Conservation (phyloP, 345 rosid species). For the Linum lewisii region DNA sequence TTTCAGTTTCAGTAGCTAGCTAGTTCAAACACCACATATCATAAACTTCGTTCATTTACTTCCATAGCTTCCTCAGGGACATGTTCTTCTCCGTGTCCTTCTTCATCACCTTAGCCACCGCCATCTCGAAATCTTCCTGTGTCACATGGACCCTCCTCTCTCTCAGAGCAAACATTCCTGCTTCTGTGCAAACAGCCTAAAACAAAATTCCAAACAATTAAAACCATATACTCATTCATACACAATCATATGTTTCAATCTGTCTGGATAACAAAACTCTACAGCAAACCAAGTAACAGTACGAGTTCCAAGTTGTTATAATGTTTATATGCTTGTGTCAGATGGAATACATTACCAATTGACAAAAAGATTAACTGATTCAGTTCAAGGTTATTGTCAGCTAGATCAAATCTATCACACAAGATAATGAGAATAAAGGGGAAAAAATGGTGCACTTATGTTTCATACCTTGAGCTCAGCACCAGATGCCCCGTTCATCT, state of each 20-base stretch:
- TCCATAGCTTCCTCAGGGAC: conserved; percentile 97
- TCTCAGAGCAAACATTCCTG: conserved; percentile 97
- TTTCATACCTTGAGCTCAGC: conserved; percentile 85
- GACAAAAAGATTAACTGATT: conserved; percentile 1
- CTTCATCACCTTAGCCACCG: conserved; percentile 99
- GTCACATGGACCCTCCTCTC: conserved; percentile 98
- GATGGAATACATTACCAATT: no score
- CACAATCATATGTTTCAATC: no score
- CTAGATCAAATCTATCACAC: not conserved
- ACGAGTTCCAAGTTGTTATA: no score
- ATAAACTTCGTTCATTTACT: conserved; percentile 25
- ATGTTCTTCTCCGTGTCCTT: conserved; percentile 98
- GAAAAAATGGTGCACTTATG: not conserved
- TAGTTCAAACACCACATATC: no score
- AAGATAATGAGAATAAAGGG: not conserved
- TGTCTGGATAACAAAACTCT: no score
- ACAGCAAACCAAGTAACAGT: no score
- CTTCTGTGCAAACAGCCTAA: conserved; percentile 99
- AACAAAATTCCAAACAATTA: not conserved
- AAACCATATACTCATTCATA: not conserved
- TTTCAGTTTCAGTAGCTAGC: no score
- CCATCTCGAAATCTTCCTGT: conserved; percentile 99
- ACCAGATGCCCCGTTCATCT: conserved; percentile 99
- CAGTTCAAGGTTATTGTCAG: not conserved
- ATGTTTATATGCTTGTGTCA: no score